Evolutionary conservation across 2,329 filamentous ascomycete genomes (phyloP).

Genomic region (Bipolaris sorokiniana): DNA sequence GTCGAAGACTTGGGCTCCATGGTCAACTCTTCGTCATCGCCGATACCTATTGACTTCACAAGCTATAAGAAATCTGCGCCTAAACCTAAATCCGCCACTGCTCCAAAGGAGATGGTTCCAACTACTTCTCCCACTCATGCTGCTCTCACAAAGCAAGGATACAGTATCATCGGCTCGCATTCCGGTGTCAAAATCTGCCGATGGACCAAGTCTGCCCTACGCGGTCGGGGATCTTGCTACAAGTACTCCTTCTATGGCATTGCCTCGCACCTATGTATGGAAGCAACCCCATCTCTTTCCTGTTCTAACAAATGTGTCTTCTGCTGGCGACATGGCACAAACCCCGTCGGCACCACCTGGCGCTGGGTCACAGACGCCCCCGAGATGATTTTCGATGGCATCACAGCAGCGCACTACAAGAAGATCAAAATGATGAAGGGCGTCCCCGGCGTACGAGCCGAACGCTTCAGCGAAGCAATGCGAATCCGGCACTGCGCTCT

Average conservation of each 20-base stretch:
- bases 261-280: constrained; percentile 96
- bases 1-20: constrained; percentile 81
- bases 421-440: constrained; percentile 98
- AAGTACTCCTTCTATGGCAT: constrained; percentile 99
- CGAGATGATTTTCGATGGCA: constrained; percentile 85
- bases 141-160: constrained; percentile 93
- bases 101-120: constrained; percentile 89
- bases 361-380: constrained; percentile 94
- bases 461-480: constrained; percentile 92
- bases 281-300: constrained; percentile 91
- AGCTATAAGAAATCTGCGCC: constrained; percentile 64
- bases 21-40: constrained; percentile 54
- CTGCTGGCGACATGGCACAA: constrained; percentile 97
- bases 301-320: constrained; percentile 99
- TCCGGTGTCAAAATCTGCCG: constrained; percentile 97
- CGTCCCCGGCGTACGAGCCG: constrained; percentile 88
- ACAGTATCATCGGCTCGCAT: constrained; percentile 92
- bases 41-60: constrained; percentile 86
- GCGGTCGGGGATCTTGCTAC: constrained; percentile 93
- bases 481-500: constrained; percentile 91
- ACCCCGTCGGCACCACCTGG: constrained; percentile 96
- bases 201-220: constrained; percentile 96
- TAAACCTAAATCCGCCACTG: constrained; percentile 55
- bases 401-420: constrained; percentile 90
- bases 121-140: constrained; percentile 86